Evolutionary conservation across 305 asterid genomes (phyloP).

Genomic region (Lippia alba): DNA sequence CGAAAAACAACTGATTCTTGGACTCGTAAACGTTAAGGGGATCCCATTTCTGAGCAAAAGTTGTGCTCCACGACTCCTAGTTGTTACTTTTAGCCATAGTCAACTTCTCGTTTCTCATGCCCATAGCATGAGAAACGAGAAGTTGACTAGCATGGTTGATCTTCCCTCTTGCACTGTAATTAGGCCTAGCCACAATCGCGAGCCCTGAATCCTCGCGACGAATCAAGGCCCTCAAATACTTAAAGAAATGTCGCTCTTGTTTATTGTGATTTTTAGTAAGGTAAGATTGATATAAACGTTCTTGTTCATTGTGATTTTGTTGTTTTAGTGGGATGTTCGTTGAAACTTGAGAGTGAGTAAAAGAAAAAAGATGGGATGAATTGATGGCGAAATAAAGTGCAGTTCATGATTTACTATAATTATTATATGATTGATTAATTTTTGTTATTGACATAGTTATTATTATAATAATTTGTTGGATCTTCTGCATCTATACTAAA

Average conservation of each 20-base stretch:
- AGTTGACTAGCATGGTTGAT: conserved; percentile 14
- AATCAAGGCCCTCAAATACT: conserved; percentile 43
- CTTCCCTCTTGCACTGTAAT: conserved; percentile 53
- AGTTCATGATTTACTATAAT: not conserved
- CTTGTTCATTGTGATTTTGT: conserved; percentile 7
- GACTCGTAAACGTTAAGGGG: conserved; percentile 47
- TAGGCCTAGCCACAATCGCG: conserved; percentile 48
- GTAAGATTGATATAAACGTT: not conserved
- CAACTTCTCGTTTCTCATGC: conserved; percentile 50
- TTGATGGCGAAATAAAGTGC: not conserved
- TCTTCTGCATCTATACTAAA: not conserved
- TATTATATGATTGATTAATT: no score
- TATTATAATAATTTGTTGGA: no score
- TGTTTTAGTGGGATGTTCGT: conserved; percentile 39
- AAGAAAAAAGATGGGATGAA: conserved; percentile 23
- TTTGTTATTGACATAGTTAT: no score
- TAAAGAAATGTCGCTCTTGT: no score
- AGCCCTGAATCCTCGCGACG: conserved; percentile 52
- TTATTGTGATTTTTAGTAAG: conserved; percentile 21
- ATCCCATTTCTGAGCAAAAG: conserved; percentile 65
- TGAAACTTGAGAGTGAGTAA: conserved; percentile 50
- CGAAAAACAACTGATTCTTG: conserved; percentile 53
- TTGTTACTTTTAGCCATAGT: conserved; percentile 33
- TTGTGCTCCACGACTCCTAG: conserved; percentile 25
- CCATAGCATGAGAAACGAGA: no score